A percentile compares a stretch with the other conserved stretches of the same genome.
Evolutionary conservation across 176 grass and related monocot species (phyloP).

Genomic region (Eragrostis curvula): DNA sequence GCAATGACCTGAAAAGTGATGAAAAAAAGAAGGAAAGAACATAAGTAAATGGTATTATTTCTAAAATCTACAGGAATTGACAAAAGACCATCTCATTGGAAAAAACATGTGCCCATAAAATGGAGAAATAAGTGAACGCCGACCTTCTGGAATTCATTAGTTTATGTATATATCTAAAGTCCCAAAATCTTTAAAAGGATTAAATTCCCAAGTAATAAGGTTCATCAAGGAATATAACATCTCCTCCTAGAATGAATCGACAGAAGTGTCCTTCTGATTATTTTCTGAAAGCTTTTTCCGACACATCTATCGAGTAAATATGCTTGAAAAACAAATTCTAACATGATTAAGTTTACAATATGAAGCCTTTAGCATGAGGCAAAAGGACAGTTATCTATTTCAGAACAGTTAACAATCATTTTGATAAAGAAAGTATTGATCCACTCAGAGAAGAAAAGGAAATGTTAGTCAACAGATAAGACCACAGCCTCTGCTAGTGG

Average conservation of each 20-base stretch:
- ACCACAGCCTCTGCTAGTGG: conserved; percentile 26
- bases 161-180: neutral
- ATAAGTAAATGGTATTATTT: conserved; percentile 17
- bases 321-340: neutral
- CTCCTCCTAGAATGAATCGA: too few species aligned
- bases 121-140: neutral
- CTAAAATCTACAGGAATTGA: conserved; percentile 6
- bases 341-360: neutral
- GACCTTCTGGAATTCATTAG: neutral
- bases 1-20: conserved; percentile 73
- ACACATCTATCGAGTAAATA: neutral
- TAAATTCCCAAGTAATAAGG: too few species aligned
- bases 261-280: neutral
- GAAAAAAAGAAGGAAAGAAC: conserved; percentile 10
- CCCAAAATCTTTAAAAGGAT: neutral
- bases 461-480: neutral
- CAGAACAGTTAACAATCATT: neutral
- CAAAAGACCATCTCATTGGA: neutral
- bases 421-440: conserved; percentile 21
- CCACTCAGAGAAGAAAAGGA: conserved; percentile 10
- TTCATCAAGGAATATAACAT: too few species aligned
- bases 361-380: conserved; percentile 10
- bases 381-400: conserved; percentile 15
- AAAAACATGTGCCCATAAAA: neutral
- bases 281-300: neutral